Evolutionary conservation across 2,329 filamentous ascomycete species (phyloP), one percentile per base, ranked within the genome.

Genomic region (Colletotrichum theobromicola): DNA sequence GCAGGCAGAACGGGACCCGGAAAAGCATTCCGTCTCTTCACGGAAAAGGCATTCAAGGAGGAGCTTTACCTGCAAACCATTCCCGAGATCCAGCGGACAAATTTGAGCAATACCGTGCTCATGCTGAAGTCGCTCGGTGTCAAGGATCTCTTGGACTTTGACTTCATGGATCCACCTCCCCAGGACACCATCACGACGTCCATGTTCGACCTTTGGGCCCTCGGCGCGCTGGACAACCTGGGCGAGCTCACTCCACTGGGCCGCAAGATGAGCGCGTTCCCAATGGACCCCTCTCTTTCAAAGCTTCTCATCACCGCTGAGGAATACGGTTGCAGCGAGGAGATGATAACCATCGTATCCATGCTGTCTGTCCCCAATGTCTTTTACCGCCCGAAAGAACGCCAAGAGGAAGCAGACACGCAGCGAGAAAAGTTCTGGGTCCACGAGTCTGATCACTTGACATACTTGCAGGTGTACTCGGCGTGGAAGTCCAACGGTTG

Each of bases 381-480:
- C 32, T 99, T 98, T 85, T 98, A 98, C 86, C 92, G 97, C 8
- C 97, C 97, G 4, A 98, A 98, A 82, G 97, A 99, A 84, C 93
- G 97, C 2, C 94, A 98, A 80, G 97, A 99, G 81, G 97, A 99
- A 86, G 97, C 96, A 7, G 97, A 99, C 80, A 93, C 96, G 1
- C 96, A 97, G 37, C 92, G 96, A 32, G 97, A 99, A 83, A 98
- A 98, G 83, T 99, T 99, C 84, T 98, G 98, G 85, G 97, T 99
- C 9, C 95, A 97, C 32, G 97, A 99, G 84, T 98, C 95, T 2
- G 97, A 99, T 82, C 97, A 99, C 82, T 88, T 99, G 53, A 99
- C 97, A 0, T 94, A 98, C 57, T 91, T 99, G 4, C 96, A 98
- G 81, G 97, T 99, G 1, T 99, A 98, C 85, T 93, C 93, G 9